Conservation (phyloP, 805 yeast genomes). For the Saturnispora serradocipensis region DNA sequence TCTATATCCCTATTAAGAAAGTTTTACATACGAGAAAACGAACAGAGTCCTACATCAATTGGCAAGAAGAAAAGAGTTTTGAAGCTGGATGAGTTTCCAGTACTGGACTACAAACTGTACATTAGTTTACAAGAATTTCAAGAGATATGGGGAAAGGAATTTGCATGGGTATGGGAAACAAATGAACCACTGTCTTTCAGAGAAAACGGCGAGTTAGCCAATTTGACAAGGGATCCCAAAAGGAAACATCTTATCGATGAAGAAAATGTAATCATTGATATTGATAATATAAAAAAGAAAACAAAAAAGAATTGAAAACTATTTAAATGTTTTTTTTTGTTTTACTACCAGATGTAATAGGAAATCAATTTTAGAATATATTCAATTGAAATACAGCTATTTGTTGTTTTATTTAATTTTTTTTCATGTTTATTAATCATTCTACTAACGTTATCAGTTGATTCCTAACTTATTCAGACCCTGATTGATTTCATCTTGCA, state of each 20-base stretch:
- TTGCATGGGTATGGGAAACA: slow-evolving; percentile 18
- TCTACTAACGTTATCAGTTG: background rate
- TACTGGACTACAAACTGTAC: slow-evolving; percentile 46
- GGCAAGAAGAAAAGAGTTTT: slow-evolving; percentile 59
- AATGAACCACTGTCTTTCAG: slow-evolving; percentile 22
- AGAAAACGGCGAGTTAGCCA: slow-evolving; percentile 7
- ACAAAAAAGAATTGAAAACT: background rate
- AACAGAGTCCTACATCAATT: slow-evolving; percentile 74
- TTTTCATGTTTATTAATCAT: background rate
- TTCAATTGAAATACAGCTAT: background rate
- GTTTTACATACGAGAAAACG: slow-evolving; percentile 81
- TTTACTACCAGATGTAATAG: background rate
- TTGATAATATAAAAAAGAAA: background rate
- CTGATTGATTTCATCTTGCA: slow-evolving; percentile 18
- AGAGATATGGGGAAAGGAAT: slow-evolving; percentile 38
- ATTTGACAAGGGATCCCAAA: background rate
- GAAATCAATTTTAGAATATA: background rate
- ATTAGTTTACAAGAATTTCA: slow-evolving; percentile 43
- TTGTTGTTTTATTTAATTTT: no score
- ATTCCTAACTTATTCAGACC: slow-evolving; percentile 9
- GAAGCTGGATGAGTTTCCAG: slow-evolving; percentile 50
- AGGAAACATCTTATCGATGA: background rate
- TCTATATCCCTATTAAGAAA: slow-evolving; percentile 73
- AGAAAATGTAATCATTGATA: background rate
- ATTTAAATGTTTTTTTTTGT: background rate